A percentile compares a stretch with the other conserved stretches of the same genome.
These are phyloP conservation scores for Diplodia seriata DNA, from an alignment of 2,329 filamentous ascomycete genomes.

Conservation along the genomic window DNA sequence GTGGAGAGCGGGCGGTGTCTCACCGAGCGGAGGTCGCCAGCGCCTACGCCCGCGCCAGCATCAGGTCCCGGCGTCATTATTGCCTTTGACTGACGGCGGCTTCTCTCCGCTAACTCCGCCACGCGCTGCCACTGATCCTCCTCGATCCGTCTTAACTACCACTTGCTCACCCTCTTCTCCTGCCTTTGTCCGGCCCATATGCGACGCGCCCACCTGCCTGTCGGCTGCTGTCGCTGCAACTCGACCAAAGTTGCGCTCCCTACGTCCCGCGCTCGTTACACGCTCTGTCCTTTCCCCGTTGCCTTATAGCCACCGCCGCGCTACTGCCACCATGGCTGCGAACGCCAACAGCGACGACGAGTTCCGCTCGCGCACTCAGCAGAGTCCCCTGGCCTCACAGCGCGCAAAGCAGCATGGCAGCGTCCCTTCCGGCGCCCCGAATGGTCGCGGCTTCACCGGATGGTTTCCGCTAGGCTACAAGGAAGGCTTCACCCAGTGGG, in stretches of 20 bases:
- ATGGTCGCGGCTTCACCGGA: constrained; percentile 46
- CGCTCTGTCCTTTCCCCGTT: neutral
- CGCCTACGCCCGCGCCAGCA: neutral
- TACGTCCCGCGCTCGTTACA: neutral
- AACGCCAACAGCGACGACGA: constrained; percentile 26
- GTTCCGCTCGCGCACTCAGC: constrained; percentile 43
- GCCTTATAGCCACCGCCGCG: constrained; percentile 1
- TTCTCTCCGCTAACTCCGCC: constrained; percentile 24
- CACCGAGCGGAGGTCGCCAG: neutral
- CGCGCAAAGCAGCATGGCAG: constrained; percentile 49
- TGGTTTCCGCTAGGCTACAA: constrained; percentile 91
- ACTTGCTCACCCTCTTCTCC: neutral
- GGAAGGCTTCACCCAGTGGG: constrained; percentile 91
- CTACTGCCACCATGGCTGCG: constrained; percentile 29
- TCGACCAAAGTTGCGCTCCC: constrained; percentile 10
- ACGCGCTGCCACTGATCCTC: constrained; percentile 15
- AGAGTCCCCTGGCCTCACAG: constrained; percentile 58
- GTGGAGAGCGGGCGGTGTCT: neutral
- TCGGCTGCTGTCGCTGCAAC: neutral
- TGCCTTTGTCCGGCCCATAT: neutral
- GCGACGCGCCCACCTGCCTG: neutral
- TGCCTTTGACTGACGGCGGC: neutral
- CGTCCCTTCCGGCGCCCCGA: constrained; percentile 39
- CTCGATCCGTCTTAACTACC: neutral
- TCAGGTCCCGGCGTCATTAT: constrained; percentile 11